Conservation (phyloP, 805 yeast species). For the Saccharomyces mikatae region DNA sequence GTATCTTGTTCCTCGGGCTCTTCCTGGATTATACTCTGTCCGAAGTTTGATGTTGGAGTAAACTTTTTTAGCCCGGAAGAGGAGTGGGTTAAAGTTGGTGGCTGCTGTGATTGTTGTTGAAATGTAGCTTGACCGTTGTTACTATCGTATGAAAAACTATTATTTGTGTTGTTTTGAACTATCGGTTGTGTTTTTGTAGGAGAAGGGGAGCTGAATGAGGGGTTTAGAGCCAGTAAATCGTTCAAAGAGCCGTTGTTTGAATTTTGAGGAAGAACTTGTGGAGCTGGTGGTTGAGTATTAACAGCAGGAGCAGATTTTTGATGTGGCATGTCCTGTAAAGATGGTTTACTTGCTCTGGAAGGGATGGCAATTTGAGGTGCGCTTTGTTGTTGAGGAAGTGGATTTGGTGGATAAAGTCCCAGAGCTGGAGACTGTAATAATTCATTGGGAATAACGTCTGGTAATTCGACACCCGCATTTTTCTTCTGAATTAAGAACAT, state of each 20-base stretch:
- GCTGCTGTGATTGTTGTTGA: slow-evolving; percentile 7
- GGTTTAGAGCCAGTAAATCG: slow-evolving; percentile 56
- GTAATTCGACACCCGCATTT: slow-evolving; percentile 69
- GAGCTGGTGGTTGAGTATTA: slow-evolving; percentile 7
- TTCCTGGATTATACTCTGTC: slow-evolving; percentile 53
- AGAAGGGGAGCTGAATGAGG: slow-evolving; percentile 40
- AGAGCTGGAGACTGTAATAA: slow-evolving; percentile 37
- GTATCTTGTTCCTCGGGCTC: slow-evolving; percentile 26
- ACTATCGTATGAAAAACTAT: slow-evolving; percentile 2
- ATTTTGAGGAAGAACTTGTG: slow-evolving; percentile 11
- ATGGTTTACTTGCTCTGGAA: slow-evolving; percentile 34
- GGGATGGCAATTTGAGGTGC: slow-evolving; percentile 28
- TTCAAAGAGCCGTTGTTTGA: slow-evolving; percentile 45
- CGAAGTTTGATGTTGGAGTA: slow-evolving; percentile 79
- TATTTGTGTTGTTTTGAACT: slow-evolving; percentile 6
- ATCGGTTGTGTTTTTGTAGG: slow-evolving; percentile 8
- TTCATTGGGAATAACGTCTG: slow-evolving; percentile 65
- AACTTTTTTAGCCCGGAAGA: slow-evolving; percentile 39
- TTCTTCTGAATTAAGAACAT: slow-evolving; percentile 85
- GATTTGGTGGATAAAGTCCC: slow-evolving; percentile 16
- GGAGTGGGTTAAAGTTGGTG: slow-evolving; percentile 18
- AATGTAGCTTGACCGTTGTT: neutral
- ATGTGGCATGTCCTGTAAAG: slow-evolving; percentile 13
- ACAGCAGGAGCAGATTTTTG: neutral
- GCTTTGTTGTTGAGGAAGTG: slow-evolving; percentile 8